Evolutionary conservation across 331 rosid species (phyloP), one percentile per base, ranked within the genome.

Genomic region (Quercus tomentella): DNA sequence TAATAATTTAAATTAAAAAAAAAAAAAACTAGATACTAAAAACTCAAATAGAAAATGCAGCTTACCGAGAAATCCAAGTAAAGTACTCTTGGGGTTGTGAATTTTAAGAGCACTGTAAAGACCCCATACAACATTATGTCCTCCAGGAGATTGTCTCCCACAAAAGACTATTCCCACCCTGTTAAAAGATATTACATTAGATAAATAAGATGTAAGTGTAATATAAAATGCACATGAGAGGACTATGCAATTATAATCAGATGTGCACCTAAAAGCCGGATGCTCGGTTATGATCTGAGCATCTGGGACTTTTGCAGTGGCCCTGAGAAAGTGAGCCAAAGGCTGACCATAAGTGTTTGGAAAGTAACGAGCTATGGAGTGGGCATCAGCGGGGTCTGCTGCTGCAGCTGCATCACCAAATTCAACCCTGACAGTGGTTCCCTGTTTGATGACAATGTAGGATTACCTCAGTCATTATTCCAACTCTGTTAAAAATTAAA

Each of bases 141-240:
- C 99, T 70, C 99, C 99, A 51, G 99, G 99, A 77, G 99, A 96
- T 81, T 96, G 99, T 82, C 99, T 90, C 49, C 99, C 99, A 80
- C 97, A 90, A 74, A 96, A 96, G 81, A 96, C 97, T 81, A 96
- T 5, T 57, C 99, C 99, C 22, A 96, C 99, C 91, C 98, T 95
- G 81, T 66, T 71, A 41, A 71, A 70, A 56, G 72, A 82, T 2
- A 74, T 66, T 26, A n/a, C 22, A 3, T 56, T 3, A 57, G 55
- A 81, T 3, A 25, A 20, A 69, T 60, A 58, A 68, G 82, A 83
- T 84, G 41, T 4, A 33, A 33, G 2, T 10, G 45, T 67, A 20
- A 35, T 31, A 67, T 35, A 33, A 33, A 67, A 11, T 35, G 8
- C 15, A 9, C 35, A 62, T 15, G 37, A 28, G 28, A 62, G 1